Conservation (phyloP, 1,284 basidiomycete species). For the Tremellales sp. region DNA sequence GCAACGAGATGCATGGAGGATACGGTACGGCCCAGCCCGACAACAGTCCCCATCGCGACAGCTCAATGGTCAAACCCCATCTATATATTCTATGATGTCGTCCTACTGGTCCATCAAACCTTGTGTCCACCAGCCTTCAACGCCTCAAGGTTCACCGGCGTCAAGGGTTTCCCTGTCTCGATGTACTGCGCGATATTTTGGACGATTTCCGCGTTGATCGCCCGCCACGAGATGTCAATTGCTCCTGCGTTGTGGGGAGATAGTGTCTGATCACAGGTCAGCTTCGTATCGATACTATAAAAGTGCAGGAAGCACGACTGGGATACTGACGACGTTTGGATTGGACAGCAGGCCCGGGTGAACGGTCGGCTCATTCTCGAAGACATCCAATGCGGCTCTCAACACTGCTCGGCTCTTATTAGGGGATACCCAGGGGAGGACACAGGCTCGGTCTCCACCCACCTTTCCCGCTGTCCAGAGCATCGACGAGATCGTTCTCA, state of each 20-base stretch:
- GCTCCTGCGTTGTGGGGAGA: background rate
- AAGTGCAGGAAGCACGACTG: background rate
- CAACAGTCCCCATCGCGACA: no score
- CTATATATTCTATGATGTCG: no score
- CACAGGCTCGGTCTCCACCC: slow-evolving; percentile 1
- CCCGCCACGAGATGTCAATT: background rate
- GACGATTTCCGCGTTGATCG: slow-evolving; percentile 18
- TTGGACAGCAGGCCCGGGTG: slow-evolving; percentile 24
- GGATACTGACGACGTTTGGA: slow-evolving; percentile 25
- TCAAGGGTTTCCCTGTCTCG: slow-evolving; percentile 24
- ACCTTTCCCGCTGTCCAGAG: slow-evolving; percentile 29
- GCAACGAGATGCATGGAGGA: no score
- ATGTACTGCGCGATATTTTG: slow-evolving; percentile 25
- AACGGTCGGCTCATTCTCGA: slow-evolving; percentile 28
- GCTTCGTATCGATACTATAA: background rate
- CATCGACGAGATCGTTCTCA: slow-evolving; percentile 25
- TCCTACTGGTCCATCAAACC: no score
- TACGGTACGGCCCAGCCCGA: no score
- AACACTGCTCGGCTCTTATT: slow-evolving; percentile 11
- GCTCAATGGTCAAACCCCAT: no score
- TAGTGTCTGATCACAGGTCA: background rate
- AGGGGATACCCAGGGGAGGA: background rate
- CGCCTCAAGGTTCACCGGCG: slow-evolving; percentile 24
- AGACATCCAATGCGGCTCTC: slow-evolving; percentile 32
- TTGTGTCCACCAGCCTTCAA: slow-evolving; percentile 1